Evolutionary conservation across 768 basidiomycete genomes (phyloP).

Genomic region (Phlebiopsis flavidoalba): DNA sequence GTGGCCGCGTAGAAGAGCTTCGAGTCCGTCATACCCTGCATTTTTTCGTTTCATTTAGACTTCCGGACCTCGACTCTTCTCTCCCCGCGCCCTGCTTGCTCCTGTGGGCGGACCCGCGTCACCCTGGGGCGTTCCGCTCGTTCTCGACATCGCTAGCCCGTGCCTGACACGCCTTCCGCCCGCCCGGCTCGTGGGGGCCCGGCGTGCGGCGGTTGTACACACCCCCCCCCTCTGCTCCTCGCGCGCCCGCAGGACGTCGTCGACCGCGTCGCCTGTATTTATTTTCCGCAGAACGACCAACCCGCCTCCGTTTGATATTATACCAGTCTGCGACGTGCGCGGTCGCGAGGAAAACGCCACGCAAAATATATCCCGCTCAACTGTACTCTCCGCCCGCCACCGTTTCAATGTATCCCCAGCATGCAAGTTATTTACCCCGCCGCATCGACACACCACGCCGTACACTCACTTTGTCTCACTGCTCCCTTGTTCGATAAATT

Average conservation of each 20-base stretch:
- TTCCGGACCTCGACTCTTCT: background rate
- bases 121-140: conserved; percentile 1
- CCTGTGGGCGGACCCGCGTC: conserved; percentile 2
- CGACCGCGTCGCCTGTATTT: conserved; percentile 8
- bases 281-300: conserved; percentile 10
- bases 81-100: background rate
- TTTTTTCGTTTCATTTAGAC: conserved; percentile 1
- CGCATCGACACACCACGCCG: background rate
- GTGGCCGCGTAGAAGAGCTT: conserved; percentile 7
- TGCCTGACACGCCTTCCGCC: background rate
- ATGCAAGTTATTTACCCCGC: conserved; percentile 11
- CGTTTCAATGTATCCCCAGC: conserved; percentile 11
- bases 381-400: conserved; percentile 5
- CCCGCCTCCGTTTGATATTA: too few relatives aligned
- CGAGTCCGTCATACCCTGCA: background rate
- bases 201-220: conserved; percentile 9
- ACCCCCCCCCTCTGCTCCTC: background rate
- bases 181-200: too few relatives aligned
- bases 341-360: conserved; percentile 7
- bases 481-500: conserved; percentile 4
- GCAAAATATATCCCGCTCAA: conserved; percentile 7
- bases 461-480: background rate
- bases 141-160: conserved; percentile 2
- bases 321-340: conserved; percentile 9
- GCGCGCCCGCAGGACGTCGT: background rate